Conservation (phyloP, 768 basidiomycete species). For the Collybiopsis confluens region DNA sequence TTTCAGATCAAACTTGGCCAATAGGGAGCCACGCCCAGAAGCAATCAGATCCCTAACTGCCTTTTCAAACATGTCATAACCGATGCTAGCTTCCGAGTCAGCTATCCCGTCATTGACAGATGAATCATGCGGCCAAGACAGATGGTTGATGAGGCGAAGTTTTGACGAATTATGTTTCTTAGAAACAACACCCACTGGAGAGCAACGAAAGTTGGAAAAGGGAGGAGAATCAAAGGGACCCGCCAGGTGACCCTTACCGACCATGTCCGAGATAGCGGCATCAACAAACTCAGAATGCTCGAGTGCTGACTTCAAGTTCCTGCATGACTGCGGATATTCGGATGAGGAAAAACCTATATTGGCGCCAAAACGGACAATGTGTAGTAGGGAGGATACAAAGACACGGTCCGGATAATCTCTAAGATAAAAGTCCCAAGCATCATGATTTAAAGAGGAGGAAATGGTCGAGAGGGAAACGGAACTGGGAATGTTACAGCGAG, state of each 20-base stretch:
- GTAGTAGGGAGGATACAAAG: constrained; percentile 20
- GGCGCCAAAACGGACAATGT: constrained; percentile 24
- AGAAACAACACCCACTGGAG: constrained; percentile 20
- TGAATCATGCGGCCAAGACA: constrained; percentile 22
- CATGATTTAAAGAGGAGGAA: constrained; percentile 11
- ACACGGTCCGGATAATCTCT: constrained; percentile 22
- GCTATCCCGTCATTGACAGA: not conserved
- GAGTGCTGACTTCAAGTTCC: constrained; percentile 23
- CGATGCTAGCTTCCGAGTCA: not conserved
- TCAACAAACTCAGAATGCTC: constrained; percentile 10
- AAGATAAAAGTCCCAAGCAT: constrained; percentile 19
- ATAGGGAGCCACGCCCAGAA: not conserved
- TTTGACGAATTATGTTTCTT: constrained; percentile 20
- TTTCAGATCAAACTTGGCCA: constrained; percentile 6
- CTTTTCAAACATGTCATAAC: not conserved
- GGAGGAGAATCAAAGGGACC: constrained; percentile 20
- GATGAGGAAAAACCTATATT: constrained; percentile 21
- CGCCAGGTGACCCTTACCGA: constrained; percentile 19
- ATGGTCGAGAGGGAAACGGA: constrained; percentile 3
- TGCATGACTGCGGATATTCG: constrained; percentile 9
- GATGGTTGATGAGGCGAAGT: constrained; percentile 22
- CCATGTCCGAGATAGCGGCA: constrained; percentile 3
- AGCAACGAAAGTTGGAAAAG: constrained; percentile 15
- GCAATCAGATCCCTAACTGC: not conserved
- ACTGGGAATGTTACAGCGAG: constrained; percentile 15